A percentile compares a stretch with the other conserved stretches of the same genome.
Evolutionary conservation across 352 stramenopile genomes (phyloP).

Genomic region (Phytophthora chlamydospora): DNA sequence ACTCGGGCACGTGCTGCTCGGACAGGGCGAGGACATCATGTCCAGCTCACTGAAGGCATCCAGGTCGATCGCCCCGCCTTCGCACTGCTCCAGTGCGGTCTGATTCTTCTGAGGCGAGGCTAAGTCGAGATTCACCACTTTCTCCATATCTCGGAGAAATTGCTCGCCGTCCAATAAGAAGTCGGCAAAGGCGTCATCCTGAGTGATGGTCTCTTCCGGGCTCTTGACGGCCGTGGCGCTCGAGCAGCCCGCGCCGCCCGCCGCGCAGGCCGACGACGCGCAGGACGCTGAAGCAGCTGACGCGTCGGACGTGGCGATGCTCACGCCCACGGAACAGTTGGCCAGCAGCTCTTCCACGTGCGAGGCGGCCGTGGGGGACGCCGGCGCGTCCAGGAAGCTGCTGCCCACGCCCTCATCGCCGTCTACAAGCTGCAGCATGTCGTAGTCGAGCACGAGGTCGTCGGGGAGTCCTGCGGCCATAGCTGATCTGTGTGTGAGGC

Average conservation of each 20-base stretch:
- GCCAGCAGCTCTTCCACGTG: conserved; percentile 41
- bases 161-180: conserved; percentile 66
- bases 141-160: conserved; percentile 63
- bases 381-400: conserved; percentile 22
- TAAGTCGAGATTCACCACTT: conserved; percentile 51
- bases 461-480: conserved; percentile 45
- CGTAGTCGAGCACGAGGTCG: conserved; percentile 51
- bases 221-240: conserved; percentile 18
- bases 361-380: conserved; percentile 12
- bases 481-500: conserved; percentile 3
- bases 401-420: conserved; percentile 24
- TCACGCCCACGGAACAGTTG: conserved; percentile 40
- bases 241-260: conserved; percentile 23
- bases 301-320: conserved; percentile 21
- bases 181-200: conserved; percentile 41
- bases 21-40: conserved; percentile 57
- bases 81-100: conserved; percentile 27
- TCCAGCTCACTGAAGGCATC: conserved; percentile 55
- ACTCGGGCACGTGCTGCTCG: conserved; percentile 47
- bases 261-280: conserved; percentile 13
- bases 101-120: conserved; percentile 30
- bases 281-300: conserved; percentile 13
- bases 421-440: conserved; percentile 51
- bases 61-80: conserved; percentile 39
- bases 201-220: conserved; percentile 20